phyloP scores from a whole-genome alignment of 2,329 filamentous ascomycete genomes.

The Verticillium tricorpus region DNA sequence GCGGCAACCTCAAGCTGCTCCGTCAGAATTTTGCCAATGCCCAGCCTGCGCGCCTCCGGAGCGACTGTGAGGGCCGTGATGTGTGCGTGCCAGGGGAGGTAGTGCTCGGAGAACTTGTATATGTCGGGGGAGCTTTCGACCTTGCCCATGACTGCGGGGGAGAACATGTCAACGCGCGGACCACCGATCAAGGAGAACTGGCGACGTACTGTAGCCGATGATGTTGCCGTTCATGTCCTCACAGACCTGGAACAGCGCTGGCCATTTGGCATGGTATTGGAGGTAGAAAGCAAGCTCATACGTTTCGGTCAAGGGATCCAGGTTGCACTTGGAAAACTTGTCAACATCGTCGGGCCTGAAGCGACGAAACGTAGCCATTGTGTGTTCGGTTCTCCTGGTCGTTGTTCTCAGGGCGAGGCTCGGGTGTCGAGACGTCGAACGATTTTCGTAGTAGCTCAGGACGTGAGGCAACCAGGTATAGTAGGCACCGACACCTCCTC shows the following conservation, averaged over 20 bases:
- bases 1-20: slow-evolving; percentile 77
- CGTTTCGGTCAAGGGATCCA: slow-evolving; percentile 95
- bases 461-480: not conserved
- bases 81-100: slow-evolving; percentile 98
- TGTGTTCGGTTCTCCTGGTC: slow-evolving; percentile 5
- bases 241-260: slow-evolving; percentile 86
- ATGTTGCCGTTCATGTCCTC: slow-evolving; percentile 84
- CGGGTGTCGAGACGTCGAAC: not conserved
- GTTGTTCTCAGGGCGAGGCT: not conserved
- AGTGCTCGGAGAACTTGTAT: slow-evolving; percentile 74
- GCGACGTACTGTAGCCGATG: slow-evolving; percentile 78
- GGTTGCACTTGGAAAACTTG: slow-evolving; percentile 88
- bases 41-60: slow-evolving; percentile 77
- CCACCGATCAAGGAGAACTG: not conserved
- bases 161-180: not conserved
- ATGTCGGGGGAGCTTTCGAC: slow-evolving; percentile 80
- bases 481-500: not conserved
- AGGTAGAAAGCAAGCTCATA: slow-evolving; percentile 96
- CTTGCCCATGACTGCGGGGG: slow-evolving; percentile 93
- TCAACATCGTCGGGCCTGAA: slow-evolving; percentile 83
- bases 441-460: no score
- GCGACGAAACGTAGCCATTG: slow-evolving; percentile 79
- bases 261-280: slow-evolving; percentile 94
- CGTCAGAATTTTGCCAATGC: slow-evolving; percentile 80
- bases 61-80: slow-evolving; percentile 94